Evolutionary conservation across 306 rosid genomes (phyloP).

Genomic region (Castanea crenata): DNA sequence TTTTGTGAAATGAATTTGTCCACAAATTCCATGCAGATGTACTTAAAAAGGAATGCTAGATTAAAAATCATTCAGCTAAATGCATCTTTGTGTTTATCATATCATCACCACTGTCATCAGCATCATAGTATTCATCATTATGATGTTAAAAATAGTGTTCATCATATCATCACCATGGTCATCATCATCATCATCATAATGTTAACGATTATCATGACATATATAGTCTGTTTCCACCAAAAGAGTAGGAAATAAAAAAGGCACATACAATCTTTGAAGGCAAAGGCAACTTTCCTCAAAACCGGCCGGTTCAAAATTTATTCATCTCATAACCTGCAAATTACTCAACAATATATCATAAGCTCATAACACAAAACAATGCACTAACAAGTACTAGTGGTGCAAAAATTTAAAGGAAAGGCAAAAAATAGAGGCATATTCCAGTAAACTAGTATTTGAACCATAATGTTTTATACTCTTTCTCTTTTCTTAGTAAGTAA

Average conservation of each 20-base stretch:
- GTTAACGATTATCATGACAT: background rate
- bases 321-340: background rate
- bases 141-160: background rate
- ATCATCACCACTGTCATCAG: background rate
- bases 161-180: background rate
- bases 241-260: too few relatives aligned
- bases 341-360: background rate
- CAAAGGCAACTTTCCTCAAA: background rate
- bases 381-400: too few relatives aligned
- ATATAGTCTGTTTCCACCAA: background rate
- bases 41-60: background rate
- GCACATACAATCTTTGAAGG: background rate
- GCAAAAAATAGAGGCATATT: too few relatives aligned
- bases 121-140: background rate
- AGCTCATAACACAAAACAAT: too few relatives aligned
- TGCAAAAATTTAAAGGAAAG: too few relatives aligned
- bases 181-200: background rate
- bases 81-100: background rate
- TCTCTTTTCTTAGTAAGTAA: background rate
- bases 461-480: background rate
- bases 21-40: background rate
- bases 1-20: background rate
- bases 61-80: background rate
- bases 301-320: background rate
- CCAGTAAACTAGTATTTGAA: too few relatives aligned